phyloP scores from a whole-genome alignment of 129 eudicot genomes.

The Arctium lappa region DNA sequence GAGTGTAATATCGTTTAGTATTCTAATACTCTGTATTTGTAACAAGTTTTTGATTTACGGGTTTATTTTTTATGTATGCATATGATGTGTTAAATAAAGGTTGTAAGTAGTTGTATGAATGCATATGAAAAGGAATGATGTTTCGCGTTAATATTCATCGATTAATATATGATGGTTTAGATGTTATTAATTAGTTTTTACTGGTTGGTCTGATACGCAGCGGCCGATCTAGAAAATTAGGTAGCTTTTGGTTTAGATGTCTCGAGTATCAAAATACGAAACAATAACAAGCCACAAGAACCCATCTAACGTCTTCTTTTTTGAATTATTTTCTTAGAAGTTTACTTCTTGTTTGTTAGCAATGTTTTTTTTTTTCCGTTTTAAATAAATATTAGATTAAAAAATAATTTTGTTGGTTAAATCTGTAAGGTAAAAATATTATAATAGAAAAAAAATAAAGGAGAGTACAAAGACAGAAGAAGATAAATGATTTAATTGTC shows the following conservation, averaged over 20 bases:
- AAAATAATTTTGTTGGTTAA: neutral
- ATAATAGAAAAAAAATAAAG: neutral
- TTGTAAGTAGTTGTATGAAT: neutral
- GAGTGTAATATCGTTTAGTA: constrained; percentile 52
- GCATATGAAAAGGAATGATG: neutral
- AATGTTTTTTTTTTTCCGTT: neutral
- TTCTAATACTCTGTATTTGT: neutral
- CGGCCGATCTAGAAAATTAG: too few species aligned
- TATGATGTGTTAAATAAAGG: neutral
- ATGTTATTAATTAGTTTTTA: too few species aligned
- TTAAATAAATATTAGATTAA: too few species aligned
- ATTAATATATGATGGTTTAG: neutral
- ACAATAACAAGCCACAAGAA: too few species aligned
- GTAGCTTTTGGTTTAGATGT: too few species aligned
- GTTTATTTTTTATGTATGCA: neutral
- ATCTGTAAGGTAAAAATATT: neutral
- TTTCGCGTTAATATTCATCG: too few species aligned
- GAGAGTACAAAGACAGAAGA: constrained; percentile 3
- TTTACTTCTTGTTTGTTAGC: neutral
- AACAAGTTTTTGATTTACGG: neutral
- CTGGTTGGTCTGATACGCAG: too few species aligned
- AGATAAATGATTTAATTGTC: constrained; percentile 35
- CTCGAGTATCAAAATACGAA: too few species aligned
- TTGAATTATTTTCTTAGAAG: too few species aligned
- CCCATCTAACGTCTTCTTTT: neutral